These are phyloP conservation scores for Penicillium pulvis DNA, from an alignment of 495 filamentous ascomycete genomes.

Conservation along the genomic window DNA sequence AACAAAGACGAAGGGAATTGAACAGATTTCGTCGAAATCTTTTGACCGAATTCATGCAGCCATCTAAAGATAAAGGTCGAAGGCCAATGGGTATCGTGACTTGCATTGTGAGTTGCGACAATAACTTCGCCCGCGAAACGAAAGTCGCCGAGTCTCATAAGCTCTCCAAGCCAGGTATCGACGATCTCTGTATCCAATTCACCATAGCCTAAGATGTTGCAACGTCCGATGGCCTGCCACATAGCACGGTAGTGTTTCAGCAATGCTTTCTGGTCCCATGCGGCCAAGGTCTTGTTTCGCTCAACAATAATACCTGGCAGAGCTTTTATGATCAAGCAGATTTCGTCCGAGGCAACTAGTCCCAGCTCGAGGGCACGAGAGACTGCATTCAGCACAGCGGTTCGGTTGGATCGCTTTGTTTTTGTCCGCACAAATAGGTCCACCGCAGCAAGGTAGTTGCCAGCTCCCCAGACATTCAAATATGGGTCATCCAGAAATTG, in stretches of 20 bases:
- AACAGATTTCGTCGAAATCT: constrained; percentile 5
- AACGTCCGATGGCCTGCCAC: constrained; percentile 45
- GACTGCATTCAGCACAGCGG: constrained; percentile 32
- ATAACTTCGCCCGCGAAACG: constrained; percentile 38
- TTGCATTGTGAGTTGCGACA: constrained; percentile 26
- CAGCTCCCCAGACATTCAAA: constrained; percentile 41
- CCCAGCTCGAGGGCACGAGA: constrained; percentile 43
- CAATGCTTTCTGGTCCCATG: constrained; percentile 20
- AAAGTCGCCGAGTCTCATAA: constrained; percentile 23
- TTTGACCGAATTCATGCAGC: constrained; percentile 21
- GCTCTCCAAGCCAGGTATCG: constrained; percentile 36
- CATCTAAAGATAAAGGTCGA: constrained; percentile 32
- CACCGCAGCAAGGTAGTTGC: constrained; percentile 39
- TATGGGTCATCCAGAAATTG: constrained; percentile 46
- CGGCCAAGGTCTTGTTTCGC: constrained; percentile 19
- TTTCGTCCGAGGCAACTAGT: constrained; percentile 36
- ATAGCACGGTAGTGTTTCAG: constrained; percentile 30
- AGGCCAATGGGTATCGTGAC: constrained; percentile 25
- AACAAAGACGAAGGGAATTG: constrained; percentile 24
- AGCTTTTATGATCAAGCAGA: constrained; percentile 33
- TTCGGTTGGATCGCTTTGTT: constrained; percentile 16
- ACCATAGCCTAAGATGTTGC: constrained; percentile 37
- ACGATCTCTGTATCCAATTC: constrained; percentile 33
- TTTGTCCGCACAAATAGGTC: constrained; percentile 22
- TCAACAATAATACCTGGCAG: constrained; percentile 27